A percentile compares a stretch with the other conserved stretches of the same genome.
phyloP scores from a whole-genome alignment of 2,329 filamentous ascomycete genomes.

The Chaetomium globosum region DNA sequence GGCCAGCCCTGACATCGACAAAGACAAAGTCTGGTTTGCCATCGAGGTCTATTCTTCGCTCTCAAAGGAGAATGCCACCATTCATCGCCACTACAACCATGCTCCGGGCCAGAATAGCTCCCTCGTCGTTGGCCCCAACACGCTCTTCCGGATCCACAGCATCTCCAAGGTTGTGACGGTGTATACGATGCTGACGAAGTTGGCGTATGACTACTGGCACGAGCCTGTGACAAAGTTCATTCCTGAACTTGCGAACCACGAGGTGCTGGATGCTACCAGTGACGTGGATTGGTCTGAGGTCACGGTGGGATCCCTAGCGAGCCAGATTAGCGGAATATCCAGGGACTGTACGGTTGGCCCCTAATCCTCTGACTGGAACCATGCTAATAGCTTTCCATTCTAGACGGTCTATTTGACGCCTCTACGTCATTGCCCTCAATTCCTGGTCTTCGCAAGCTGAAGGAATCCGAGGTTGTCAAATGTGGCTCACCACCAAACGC shows the following conservation, averaged over 20 bases:
- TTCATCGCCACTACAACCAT: conserved; percentile 5
- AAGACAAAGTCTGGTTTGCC: background rate
- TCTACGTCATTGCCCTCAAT: background rate
- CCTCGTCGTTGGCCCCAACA: conserved; percentile 39
- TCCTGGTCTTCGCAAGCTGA: conserved; percentile 26
- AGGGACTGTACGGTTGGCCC: conserved; percentile 27
- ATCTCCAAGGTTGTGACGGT: conserved; percentile 51
- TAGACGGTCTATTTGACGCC: conserved; percentile 13
- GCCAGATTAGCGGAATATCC: conserved; percentile 33
- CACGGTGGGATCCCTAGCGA: conserved; percentile 32
- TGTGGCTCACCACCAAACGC: conserved; percentile 13
- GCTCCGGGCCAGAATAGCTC: background rate
- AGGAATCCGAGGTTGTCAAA: conserved; percentile 15
- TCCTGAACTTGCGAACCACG: conserved; percentile 43
- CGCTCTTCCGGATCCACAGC: conserved; percentile 46
- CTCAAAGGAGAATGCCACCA: background rate
- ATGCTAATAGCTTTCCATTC: background rate
- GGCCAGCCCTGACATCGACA: background rate
- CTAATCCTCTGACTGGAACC: background rate
- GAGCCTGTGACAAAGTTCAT: conserved; percentile 47
- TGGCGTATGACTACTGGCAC: conserved; percentile 44
- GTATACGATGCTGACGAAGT: conserved; percentile 45
- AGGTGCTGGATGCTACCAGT: background rate
- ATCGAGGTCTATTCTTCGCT: background rate
- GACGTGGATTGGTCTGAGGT: conserved; percentile 32